Base-by-base conservation (phyloP, 331 rosid species). In the Cydonia oblonga region DNA sequence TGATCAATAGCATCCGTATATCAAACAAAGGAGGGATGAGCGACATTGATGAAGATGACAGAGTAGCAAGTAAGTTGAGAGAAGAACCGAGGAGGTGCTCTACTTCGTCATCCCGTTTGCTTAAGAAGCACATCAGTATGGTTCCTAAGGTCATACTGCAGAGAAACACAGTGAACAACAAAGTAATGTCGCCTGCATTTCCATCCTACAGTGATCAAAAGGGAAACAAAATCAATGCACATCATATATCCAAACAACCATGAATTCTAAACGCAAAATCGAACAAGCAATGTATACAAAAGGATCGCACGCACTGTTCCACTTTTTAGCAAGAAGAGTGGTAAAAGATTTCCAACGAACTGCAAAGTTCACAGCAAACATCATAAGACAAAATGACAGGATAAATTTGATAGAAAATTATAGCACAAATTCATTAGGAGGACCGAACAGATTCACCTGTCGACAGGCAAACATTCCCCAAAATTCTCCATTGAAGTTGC, bases 401-500 rank as follows among this genome's bases (percentile, higher is more conserved):
- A 7, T 59, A 20, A 33, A 38, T 22, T 46, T 28, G 44, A 23
- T 33, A 46, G 4, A 73, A 29, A 62, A 16, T 49, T 24, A 44
- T 25, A 71, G 46, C 22, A 59, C 57, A 64, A 64, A 9, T 7
- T 23, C 53, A 63, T 32, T 20, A 25, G 53, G 12, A 58, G 33
- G 69, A 69, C 75, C 65, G 6, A 69, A 76, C 19, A 68, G 66
- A 46, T 52, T 80, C 74, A 90, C 98, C 96, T 93, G 96, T 81
- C 88, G 89, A 73, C 87, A 73, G 4, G 96, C 95, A 82, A 76
- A 90, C 69, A 89, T 66, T 49, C 80, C 90, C 97, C 97, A 93
- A 81, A 93, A 93, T 77, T 87, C 96, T 74, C 98, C 98, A 63
- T 93, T 93, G 81, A 93, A 90, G 82, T 87, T 83, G 32, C 98